A percentile compares a stretch with the other conserved stretches of the same genome.
Evolutionary conservation across 257 asterid species (phyloP).

Genomic region (Oldenlandia corymbosa): DNA sequence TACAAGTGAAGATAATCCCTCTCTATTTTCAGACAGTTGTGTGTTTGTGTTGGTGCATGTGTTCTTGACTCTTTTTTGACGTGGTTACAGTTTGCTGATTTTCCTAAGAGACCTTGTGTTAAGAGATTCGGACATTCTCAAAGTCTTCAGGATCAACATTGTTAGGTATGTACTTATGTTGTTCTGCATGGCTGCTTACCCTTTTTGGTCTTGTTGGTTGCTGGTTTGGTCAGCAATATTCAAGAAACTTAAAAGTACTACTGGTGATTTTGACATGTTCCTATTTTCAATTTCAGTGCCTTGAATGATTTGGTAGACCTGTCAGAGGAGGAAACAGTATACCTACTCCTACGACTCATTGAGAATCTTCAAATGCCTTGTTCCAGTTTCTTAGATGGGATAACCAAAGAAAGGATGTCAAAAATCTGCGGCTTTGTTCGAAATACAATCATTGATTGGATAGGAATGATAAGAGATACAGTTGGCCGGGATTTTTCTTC

Average conservation of each 20-base stretch:
- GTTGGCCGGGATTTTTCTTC: conserved; percentile 26
- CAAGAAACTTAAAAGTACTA: background rate
- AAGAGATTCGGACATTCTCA: conserved; percentile 43
- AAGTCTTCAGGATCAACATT: conserved; percentile 45
- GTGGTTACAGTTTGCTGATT: conserved; percentile 50
- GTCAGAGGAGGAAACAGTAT: conserved; percentile 50
- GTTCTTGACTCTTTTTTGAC: conserved; percentile 19
- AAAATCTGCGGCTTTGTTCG: conserved; percentile 36
- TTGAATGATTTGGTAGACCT: conserved; percentile 52
- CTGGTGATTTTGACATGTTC: conserved; percentile 8
- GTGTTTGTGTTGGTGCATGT: no score
- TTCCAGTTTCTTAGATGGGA: conserved; percentile 37
- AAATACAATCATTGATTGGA: conserved; percentile 47
- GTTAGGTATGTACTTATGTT: conserved; percentile 41
- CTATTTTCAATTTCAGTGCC: conserved; percentile 60
- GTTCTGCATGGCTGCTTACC: background rate
- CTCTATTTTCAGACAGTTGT: conserved; percentile 9
- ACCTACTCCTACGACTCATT: conserved; percentile 51
- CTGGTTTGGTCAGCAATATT: conserved; percentile 4
- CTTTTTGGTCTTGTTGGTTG: background rate
- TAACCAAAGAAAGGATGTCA: conserved; percentile 33
- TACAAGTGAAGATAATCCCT: background rate
- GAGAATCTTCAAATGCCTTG: conserved; percentile 53
- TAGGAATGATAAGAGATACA: conserved; percentile 33
- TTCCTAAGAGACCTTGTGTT: conserved; percentile 55